phyloP scores from a whole-genome alignment of 2,329 filamentous ascomycete genomes.

The Venturia aucupariae region DNA sequence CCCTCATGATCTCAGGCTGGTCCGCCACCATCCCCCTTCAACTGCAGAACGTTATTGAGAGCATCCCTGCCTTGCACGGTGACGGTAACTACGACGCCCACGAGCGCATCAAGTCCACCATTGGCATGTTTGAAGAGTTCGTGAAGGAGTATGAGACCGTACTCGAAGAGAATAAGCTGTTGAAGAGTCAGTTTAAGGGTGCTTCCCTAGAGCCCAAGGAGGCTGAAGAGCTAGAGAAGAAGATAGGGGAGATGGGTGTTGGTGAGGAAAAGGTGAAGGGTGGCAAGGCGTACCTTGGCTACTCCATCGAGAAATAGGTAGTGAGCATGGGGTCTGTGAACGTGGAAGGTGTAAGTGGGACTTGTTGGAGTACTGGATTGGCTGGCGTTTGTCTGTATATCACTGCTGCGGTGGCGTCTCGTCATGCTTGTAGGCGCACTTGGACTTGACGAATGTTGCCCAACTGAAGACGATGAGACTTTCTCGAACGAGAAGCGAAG shows the following conservation, averaged over 20 bases:
- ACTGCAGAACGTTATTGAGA: neutral
- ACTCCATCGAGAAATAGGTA: neutral
- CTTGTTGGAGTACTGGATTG: neutral
- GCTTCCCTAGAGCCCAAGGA: neutral
- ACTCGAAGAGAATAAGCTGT: neutral
- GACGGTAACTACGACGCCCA: neutral
- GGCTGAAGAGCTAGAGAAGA: neutral
- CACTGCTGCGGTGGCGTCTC: neutral
- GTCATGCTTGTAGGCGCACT: neutral
- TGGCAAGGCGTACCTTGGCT: neutral
- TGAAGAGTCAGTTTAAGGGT: neutral
- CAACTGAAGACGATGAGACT: neutral
- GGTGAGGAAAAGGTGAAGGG: neutral
- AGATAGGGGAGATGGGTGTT: neutral
- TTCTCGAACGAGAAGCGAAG: neutral
- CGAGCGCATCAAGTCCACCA: neutral
- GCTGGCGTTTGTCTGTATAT: neutral
- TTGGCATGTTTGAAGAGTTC: neutral
- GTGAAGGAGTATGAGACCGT: neutral
- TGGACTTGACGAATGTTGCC: neutral
- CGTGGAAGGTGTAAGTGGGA: neutral
- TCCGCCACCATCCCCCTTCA: neutral
- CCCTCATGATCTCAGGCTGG: neutral
- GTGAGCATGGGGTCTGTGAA: neutral
- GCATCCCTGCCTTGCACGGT: neutral